Percentiles rank a stretch among this genome's conserved stretches.
Evolutionary conservation across 345 rosid species (phyloP).

Genomic region (Luvunga scandens): DNA sequence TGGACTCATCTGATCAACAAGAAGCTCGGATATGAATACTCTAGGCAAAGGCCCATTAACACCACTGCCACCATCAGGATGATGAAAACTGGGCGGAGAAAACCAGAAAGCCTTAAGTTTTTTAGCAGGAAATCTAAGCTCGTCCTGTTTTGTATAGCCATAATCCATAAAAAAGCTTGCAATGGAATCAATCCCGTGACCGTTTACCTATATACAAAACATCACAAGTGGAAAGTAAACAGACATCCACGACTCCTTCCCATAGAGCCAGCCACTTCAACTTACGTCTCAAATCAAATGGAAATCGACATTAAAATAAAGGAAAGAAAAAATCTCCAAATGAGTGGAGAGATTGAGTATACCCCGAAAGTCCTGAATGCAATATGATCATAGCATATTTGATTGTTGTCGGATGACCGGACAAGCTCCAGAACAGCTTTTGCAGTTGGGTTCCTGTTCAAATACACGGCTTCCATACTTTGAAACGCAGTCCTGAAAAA

Average conservation of each 20-base stretch:
- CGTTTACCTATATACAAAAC: constrained; percentile 44
- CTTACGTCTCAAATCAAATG: not conserved
- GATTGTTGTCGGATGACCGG: constrained; percentile 41
- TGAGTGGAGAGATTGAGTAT: not conserved
- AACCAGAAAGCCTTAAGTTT: constrained; percentile 91
- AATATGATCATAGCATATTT: constrained; percentile 80
- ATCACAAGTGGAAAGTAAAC: not conserved
- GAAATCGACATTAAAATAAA: too few relatives aligned
- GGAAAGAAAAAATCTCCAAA: too few relatives aligned
- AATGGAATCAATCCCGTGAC: constrained; percentile 80
- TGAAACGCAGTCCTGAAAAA: constrained; percentile 70
- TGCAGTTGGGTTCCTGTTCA: constrained; percentile 81
- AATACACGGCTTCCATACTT: constrained; percentile 68
- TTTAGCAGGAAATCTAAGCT: constrained; percentile 87
- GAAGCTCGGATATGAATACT: constrained; percentile 89
- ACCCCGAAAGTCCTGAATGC: constrained; percentile 98
- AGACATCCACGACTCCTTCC: not conserved
- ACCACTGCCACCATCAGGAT: constrained; percentile 44
- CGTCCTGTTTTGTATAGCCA: constrained; percentile 73
- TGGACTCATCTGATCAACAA: constrained; percentile 72
- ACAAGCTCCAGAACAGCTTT: constrained; percentile 76
- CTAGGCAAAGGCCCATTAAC: constrained; percentile 80
- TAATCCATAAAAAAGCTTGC: constrained; percentile 75
- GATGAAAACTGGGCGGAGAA: constrained; percentile 63
- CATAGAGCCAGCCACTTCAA: not conserved